Evolutionary conservation across 2,329 filamentous ascomycete species (phyloP).

Genomic region (Colletotrichum trifolii): DNA sequence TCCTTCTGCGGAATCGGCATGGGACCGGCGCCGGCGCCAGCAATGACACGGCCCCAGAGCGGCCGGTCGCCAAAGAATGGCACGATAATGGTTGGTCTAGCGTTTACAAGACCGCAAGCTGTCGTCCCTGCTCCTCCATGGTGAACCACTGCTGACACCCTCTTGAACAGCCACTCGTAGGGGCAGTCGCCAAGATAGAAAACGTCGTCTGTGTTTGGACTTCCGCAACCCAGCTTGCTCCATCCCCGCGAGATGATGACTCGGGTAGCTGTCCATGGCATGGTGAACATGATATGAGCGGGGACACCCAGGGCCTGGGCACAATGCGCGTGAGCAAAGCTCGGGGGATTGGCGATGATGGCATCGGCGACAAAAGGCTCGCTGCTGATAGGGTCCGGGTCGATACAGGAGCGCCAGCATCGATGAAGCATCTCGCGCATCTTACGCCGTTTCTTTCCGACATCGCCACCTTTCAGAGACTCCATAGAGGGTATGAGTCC

Average conservation of each 20-base stretch:
- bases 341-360: constrained; percentile 62
- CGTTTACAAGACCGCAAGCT: constrained; percentile 62
- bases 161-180: constrained; percentile 68
- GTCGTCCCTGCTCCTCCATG: constrained; percentile 71
- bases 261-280: constrained; percentile 79
- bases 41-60: constrained; percentile 56
- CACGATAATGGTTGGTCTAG: constrained; percentile 63
- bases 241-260: constrained; percentile 59
- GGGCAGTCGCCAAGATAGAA: constrained; percentile 66
- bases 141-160: constrained; percentile 65
- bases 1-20: constrained; percentile 47
- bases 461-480: constrained; percentile 42
- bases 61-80: constrained; percentile 62
- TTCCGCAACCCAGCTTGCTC: constrained; percentile 38
- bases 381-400: constrained; percentile 37
- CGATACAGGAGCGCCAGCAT: constrained; percentile 46
- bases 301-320: constrained; percentile 56
- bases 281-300: constrained; percentile 63
- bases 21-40: constrained; percentile 49
- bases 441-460: constrained; percentile 43
- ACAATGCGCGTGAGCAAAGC: constrained; percentile 60
- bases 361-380: constrained; percentile 59
- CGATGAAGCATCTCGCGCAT: constrained; percentile 44
- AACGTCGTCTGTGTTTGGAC: constrained; percentile 41
- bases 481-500: constrained; percentile 44